Evolutionary conservation across 1,284 basidiomycete species (phyloP).

Genomic region (Phellopilus nigrolimitatus): DNA sequence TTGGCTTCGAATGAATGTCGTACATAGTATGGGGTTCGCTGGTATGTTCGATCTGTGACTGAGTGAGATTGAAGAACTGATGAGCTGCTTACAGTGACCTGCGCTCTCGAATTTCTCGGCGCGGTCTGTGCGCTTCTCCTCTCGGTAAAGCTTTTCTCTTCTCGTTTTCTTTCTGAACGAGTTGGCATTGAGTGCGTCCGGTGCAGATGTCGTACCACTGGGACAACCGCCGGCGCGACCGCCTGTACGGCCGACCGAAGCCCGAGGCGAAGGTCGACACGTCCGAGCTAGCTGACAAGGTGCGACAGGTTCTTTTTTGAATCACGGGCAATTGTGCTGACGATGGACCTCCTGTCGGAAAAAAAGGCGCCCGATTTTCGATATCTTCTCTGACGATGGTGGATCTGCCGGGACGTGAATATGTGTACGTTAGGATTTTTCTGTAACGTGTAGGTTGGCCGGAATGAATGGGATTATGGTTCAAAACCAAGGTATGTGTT

Average conservation of each 20-base stretch:
- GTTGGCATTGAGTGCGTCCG: not conserved
- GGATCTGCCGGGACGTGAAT: too few species aligned
- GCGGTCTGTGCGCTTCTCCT: constrained; percentile 49
- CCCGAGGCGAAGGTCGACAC: constrained; percentile 55
- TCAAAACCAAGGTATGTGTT: too few species aligned
- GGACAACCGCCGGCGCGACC: constrained; percentile 57
- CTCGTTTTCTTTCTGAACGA: not conserved
- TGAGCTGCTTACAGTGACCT: constrained; percentile 37
- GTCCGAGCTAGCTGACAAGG: constrained; percentile 61
- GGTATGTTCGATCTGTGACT: constrained; percentile 29
- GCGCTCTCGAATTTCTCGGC: constrained; percentile 55
- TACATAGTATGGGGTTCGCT: constrained; percentile 57
- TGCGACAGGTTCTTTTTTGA: too few species aligned
- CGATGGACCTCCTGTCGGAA: too few species aligned
- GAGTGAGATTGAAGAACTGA: not conserved
- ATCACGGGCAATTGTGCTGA: too few species aligned
- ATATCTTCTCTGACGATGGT: too few species aligned
- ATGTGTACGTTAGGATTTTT: too few species aligned
- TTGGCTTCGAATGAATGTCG: not conserved
- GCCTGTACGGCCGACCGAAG: constrained; percentile 47
- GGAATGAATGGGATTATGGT: too few species aligned
- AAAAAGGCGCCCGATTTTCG: too few species aligned
- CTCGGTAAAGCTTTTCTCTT: constrained; percentile 36
- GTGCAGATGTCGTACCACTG: constrained; percentile 53
- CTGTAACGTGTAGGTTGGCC: too few species aligned